A percentile compares a stretch with the other conserved stretches of the same genome.
These are phyloP conservation scores for Coriolopsis trogii DNA, from an alignment of 1,284 basidiomycete species.

Conservation along the genomic window DNA sequence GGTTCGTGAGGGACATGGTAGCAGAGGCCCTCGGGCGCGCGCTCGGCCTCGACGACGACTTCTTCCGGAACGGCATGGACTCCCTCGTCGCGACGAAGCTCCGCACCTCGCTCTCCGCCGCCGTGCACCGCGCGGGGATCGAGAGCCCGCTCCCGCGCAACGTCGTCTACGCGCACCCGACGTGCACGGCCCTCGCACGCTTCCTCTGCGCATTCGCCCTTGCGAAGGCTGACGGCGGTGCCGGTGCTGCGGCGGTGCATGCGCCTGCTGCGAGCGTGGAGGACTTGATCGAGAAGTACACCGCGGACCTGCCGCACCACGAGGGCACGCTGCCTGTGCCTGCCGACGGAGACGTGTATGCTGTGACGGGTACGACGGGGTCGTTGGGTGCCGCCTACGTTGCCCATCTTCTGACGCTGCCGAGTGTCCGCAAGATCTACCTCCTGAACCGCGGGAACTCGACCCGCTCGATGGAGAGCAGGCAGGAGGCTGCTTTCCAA, in stretches of 20 bases:
- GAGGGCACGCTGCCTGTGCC: neutral
- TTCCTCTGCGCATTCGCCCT: constrained; percentile 1
- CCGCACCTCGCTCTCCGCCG: constrained; percentile 10
- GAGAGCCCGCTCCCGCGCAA: constrained; percentile 17
- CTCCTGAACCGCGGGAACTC: constrained; percentile 1
- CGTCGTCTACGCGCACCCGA: constrained; percentile 22
- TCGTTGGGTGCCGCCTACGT: constrained; percentile 5
- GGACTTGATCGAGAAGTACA: constrained; percentile 1
- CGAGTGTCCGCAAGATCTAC: constrained; percentile 2
- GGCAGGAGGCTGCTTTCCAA: constrained; percentile 3
- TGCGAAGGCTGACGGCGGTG: neutral
- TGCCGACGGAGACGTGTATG: neutral
- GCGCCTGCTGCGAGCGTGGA: neutral
- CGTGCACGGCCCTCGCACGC: constrained; percentile 9
- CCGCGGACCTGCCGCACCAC: neutral
- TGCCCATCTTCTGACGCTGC: constrained; percentile 1
- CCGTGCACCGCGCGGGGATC: constrained; percentile 1
- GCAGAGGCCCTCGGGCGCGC: neutral
- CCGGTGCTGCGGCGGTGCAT: neutral
- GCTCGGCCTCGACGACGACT: constrained; percentile 1
- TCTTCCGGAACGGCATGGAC: constrained; percentile 18
- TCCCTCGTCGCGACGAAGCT: constrained; percentile 16
- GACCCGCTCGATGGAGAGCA: neutral
- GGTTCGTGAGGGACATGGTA: constrained; percentile 8
- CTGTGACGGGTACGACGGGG: constrained; percentile 8